These are phyloP conservation scores for Trichoderma virens DNA, from an alignment of 495 filamentous ascomycete species.

Conservation along the genomic window DNA sequence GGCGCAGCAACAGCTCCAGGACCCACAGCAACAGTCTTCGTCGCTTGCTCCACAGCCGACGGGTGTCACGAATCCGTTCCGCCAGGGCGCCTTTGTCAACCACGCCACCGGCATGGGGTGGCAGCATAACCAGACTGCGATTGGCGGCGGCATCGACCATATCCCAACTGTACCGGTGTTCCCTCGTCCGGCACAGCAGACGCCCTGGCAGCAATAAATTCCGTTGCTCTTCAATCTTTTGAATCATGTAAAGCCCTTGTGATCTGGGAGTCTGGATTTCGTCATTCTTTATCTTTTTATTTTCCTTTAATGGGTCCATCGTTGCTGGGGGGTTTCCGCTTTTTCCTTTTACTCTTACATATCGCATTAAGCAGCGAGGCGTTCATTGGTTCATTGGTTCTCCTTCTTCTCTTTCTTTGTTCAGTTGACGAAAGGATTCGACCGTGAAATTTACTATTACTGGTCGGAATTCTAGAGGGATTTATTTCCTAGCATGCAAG, in stretches of 20 bases:
- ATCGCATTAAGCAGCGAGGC: slow-evolving; percentile 12
- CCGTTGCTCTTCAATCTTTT: neutral
- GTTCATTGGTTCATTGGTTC: neutral
- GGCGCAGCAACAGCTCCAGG: slow-evolving; percentile 1
- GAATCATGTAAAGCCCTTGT: neutral
- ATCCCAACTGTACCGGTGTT: slow-evolving; percentile 78
- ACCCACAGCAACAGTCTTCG: slow-evolving; percentile 26
- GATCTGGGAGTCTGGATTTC: neutral
- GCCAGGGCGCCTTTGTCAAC: slow-evolving; percentile 79
- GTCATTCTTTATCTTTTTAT: slow-evolving; percentile 1
- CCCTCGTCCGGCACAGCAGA: slow-evolving; percentile 60
- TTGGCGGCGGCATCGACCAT: slow-evolving; percentile 80
- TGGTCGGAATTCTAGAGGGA: neutral
- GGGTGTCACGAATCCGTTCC: slow-evolving; percentile 91
- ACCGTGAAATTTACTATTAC: neutral
- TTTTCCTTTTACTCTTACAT: slow-evolving; percentile 1
- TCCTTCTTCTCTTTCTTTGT: neutral
- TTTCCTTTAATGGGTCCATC: neutral
- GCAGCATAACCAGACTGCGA: slow-evolving; percentile 69
- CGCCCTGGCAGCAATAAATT: slow-evolving; percentile 44
- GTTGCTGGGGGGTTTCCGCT: neutral
- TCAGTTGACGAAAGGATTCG: neutral
- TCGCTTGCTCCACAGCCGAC: slow-evolving; percentile 57
- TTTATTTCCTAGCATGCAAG: neutral
- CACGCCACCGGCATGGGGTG: slow-evolving; percentile 80